These are phyloP conservation scores for Teunomyces pallodes DNA, from an alignment of 805 yeast species.

Conservation along the genomic window DNA sequence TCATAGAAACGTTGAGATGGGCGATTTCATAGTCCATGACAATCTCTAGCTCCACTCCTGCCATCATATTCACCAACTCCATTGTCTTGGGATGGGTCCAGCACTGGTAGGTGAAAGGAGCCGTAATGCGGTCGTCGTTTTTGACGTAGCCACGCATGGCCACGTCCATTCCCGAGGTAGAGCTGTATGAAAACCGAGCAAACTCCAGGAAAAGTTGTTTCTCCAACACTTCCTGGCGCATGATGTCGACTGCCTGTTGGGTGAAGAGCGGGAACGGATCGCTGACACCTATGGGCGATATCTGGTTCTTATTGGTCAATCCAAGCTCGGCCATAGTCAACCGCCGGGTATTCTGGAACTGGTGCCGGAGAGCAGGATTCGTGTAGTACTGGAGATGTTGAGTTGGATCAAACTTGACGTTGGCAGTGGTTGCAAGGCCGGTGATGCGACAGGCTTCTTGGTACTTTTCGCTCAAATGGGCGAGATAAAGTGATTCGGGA, in stretches of 20 bases:
- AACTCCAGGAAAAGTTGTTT: constrained; percentile 45
- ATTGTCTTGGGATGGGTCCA: constrained; percentile 60
- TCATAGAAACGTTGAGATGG: constrained; percentile 50
- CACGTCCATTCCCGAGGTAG: constrained; percentile 52
- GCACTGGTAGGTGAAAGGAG: constrained; percentile 54
- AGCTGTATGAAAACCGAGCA: constrained; percentile 41
- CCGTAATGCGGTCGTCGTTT: constrained; percentile 22
- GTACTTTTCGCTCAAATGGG: constrained; percentile 30
- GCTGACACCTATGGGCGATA: constrained; percentile 54
- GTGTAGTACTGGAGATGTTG: constrained; percentile 31
- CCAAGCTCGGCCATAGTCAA: constrained; percentile 51
- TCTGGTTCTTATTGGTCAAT: constrained; percentile 42
- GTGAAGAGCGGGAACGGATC: constrained; percentile 63
- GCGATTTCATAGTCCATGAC: constrained; percentile 61
- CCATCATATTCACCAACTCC: constrained; percentile 54
- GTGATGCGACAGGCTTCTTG: constrained; percentile 12
- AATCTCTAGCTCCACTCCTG: constrained; percentile 54
- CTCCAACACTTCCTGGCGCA: constrained; percentile 53
- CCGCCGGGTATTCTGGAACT: constrained; percentile 26
- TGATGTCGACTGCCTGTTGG: constrained; percentile 55
- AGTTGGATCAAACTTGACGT: constrained; percentile 28
- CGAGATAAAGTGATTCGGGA: constrained; percentile 29
- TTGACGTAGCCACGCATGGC: constrained; percentile 51
- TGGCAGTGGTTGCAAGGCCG: constrained; percentile 5
- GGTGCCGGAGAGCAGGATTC: constrained; percentile 16